phyloP scores from a whole-genome alignment of 2,329 filamentous ascomycete species.

The Colletotrichum sp. region DNA sequence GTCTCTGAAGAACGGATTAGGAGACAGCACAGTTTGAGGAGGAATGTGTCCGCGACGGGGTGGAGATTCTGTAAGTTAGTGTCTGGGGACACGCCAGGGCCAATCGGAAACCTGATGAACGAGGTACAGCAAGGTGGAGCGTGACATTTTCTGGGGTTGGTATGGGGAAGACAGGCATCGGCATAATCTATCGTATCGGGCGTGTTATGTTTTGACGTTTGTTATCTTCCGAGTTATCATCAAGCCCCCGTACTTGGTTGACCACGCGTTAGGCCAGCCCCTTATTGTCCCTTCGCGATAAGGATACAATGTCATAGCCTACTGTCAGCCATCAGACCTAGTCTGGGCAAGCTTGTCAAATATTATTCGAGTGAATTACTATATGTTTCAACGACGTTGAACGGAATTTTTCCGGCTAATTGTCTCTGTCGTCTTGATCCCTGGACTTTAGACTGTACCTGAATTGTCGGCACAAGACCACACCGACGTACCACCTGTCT shows the following conservation, averaged over 20 bases:
- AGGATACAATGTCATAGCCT: background rate
- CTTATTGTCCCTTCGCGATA: background rate
- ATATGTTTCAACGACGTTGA: background rate
- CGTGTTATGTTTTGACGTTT: background rate
- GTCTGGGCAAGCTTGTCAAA: background rate
- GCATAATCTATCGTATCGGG: background rate
- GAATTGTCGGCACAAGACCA: conserved; percentile 23
- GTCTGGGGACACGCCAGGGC: background rate
- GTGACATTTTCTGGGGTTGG: background rate
- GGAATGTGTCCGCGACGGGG: background rate
- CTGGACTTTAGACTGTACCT: background rate
- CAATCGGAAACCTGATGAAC: background rate
- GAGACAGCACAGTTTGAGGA: background rate
- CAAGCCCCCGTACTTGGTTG: background rate
- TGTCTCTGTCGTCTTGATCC: background rate
- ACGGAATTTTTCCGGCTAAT: background rate
- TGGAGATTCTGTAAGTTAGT: background rate
- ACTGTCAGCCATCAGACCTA: background rate
- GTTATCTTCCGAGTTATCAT: background rate
- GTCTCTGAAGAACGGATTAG: background rate
- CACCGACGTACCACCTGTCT: background rate
- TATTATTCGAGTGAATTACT: background rate
- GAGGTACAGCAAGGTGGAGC: background rate
- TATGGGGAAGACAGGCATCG: background rate
- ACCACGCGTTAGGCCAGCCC: background rate